Base-by-base conservation (phyloP, 345 rosid species). In the Cardiospermum halicacabum region DNA sequence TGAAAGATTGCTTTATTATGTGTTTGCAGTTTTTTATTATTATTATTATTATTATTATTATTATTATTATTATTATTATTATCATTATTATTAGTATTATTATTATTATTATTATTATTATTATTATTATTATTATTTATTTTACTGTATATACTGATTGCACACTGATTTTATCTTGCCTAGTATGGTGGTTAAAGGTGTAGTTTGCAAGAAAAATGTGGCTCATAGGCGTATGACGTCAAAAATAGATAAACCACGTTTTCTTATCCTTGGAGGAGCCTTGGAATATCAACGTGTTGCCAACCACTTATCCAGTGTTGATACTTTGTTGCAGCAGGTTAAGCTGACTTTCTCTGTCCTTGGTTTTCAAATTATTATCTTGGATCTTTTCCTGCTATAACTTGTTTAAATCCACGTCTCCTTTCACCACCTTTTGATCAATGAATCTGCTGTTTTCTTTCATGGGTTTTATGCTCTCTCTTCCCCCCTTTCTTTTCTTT, bases 201-300 rank as follows among this genome's bases (percentile, higher is more conserved):
- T 92, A 74, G 96, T 89, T 69, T 92, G 95, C 51, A 92, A 89
- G 89, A 92, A 92, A 79, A 92, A 92, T 50, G 95, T 92, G 70
- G 96, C 98, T 67, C 96, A 92, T 80, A 85, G 96, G 63, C 90
- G 95, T 56, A 92, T 92, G 98, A 85, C 86, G 32, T 81, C 98
- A 34, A 92, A 87, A 69, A 82, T 89, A 54, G 89, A 84, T 68
- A 92, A 84, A 73, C 91, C 96, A 9, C 92, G 88, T 59, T 77
- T 89, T 65, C 81, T 92, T 65, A 85, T 89, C 39, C 92, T 92
- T 56, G 95, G 89, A 69, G 98, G 98, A 70, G 98, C 96, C 72
- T 82, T 92, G 72, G 96, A 92, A 76, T 92, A 92, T 77, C 98
- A 92, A 78, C 95, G 98, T 51, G 85, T 92, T 66, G 69, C 98